These are phyloP conservation scores for Peniophora sp. DNA, from an alignment of 1,284 basidiomycete genomes.

Conservation along the genomic window DNA sequence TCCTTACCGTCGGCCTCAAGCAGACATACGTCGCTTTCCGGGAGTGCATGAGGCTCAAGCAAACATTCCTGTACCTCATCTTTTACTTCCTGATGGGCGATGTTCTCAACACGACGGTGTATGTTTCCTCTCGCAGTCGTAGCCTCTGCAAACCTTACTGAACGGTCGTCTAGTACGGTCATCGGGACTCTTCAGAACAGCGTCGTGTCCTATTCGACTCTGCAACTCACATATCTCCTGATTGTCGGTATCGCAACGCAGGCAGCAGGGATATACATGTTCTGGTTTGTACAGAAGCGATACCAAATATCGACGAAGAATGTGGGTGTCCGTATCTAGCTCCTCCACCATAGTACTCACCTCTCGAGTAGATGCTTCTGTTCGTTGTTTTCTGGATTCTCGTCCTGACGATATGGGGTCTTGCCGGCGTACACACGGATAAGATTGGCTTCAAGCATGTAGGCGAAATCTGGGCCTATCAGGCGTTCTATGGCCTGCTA, in stretches of 20 bases:
- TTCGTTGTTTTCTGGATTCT: constrained; percentile 28
- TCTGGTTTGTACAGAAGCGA: constrained; percentile 73
- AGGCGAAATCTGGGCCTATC: constrained; percentile 75
- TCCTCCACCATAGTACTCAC: not conserved
- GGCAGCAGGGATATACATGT: constrained; percentile 65
- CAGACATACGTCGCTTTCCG: constrained; percentile 62
- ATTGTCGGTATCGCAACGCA: constrained; percentile 75
- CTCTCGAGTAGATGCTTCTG: constrained; percentile 44
- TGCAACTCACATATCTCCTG: constrained; percentile 60
- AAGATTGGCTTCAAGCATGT: constrained; percentile 76
- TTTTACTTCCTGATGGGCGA: constrained; percentile 78
- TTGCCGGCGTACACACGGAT: constrained; percentile 68
- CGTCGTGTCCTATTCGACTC: constrained; percentile 58
- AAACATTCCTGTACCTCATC: constrained; percentile 68
- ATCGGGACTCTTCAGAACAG: constrained; percentile 73
- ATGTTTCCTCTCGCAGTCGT: constrained; percentile 14
- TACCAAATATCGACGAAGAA: constrained; percentile 67
- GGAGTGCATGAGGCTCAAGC: constrained; percentile 64
- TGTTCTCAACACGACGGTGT: constrained; percentile 72
- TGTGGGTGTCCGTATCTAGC: constrained; percentile 24
- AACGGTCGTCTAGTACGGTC: constrained; percentile 47
- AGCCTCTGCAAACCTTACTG: not conserved
- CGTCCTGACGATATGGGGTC: constrained; percentile 61
- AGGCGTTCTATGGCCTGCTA: constrained; percentile 69
- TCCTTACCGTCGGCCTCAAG: constrained; percentile 64